Percentiles rank a stretch among this genome's conserved stretches.
These are phyloP conservation scores for Dendrobium chrysotoxum DNA, from an alignment of 106 monocot species.

Conservation along the genomic window DNA sequence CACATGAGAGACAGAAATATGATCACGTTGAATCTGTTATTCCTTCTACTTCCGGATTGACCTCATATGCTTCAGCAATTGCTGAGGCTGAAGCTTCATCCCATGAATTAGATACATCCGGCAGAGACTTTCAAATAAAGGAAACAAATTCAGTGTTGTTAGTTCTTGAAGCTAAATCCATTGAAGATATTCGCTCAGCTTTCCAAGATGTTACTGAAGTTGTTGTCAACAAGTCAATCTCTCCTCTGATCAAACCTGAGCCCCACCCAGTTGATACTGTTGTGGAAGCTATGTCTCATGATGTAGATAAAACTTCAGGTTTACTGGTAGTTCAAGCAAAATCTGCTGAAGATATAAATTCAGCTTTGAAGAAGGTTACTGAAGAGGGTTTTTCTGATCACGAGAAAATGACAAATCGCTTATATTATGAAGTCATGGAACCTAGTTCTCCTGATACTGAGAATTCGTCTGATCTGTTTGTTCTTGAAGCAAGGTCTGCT, in stretches of 20 bases:
- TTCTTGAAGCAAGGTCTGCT: slow-evolving; percentile 31
- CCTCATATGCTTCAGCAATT: no score
- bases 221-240: background rate
- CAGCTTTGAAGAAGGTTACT: background rate
- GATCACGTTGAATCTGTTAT: no score
- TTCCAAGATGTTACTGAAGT: slow-evolving; percentile 12
- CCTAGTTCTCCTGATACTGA: background rate
- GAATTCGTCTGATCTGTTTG: slow-evolving; percentile 13
- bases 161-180: slow-evolving; percentile 21
- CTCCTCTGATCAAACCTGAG: slow-evolving; percentile 5
- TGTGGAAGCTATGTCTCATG: background rate
- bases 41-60: no score
- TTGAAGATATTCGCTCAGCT: slow-evolving; percentile 19
- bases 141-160: slow-evolving; percentile 15
- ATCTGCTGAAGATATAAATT: background rate
- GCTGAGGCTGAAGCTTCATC: no score
- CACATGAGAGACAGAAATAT: no score
- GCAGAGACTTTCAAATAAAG: slow-evolving; percentile 6
- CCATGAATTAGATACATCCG: background rate
- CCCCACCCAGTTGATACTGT: background rate
- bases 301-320: background rate
- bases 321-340: background rate
- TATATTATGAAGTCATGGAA: background rate
- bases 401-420: background rate
- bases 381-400: background rate